A percentile compares a stretch with the other conserved stretches of the same genome.
These are phyloP conservation scores for Fusarium chaquense DNA, from an alignment of 2,329 filamentous ascomycete genomes.

Conservation along the genomic window DNA sequence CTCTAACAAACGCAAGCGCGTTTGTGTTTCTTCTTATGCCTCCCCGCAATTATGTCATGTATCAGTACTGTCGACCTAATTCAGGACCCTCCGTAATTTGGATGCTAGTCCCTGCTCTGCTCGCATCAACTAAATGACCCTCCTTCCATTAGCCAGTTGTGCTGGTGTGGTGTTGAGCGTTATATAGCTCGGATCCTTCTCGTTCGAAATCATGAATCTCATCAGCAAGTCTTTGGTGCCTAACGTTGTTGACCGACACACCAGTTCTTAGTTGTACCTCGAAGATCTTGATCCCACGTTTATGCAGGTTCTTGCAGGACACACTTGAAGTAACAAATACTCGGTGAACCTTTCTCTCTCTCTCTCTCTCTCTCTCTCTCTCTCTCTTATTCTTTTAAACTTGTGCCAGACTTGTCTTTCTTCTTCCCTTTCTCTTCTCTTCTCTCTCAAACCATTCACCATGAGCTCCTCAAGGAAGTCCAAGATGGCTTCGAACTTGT, in stretches of 20 bases:
- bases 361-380: slow-evolving; percentile 18
- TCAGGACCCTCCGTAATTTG: slow-evolving; percentile 54
- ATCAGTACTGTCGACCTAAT: slow-evolving; percentile 52
- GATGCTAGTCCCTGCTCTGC: slow-evolving; percentile 48
- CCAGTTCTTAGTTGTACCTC: slow-evolving; percentile 26
- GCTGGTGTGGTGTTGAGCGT: slow-evolving; percentile 33
- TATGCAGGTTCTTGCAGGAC: slow-evolving; percentile 24
- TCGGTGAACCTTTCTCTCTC: slow-evolving; percentile 25
- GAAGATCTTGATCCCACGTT: slow-evolving; percentile 35
- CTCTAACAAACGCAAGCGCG: slow-evolving; percentile 29
- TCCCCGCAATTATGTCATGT: slow-evolving; percentile 63
- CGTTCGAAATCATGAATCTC: slow-evolving; percentile 39
- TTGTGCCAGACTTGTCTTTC: neutral
- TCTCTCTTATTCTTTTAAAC: slow-evolving; percentile 1
- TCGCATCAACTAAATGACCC: slow-evolving; percentile 41
- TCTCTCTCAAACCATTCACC: slow-evolving; percentile 44
- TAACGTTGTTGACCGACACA: slow-evolving; percentile 43
- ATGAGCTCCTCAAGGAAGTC: slow-evolving; percentile 61
- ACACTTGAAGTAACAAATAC: slow-evolving; percentile 30
- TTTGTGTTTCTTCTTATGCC: slow-evolving; percentile 35
- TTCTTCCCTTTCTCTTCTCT: slow-evolving; percentile 1
- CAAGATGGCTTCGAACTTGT: slow-evolving; percentile 59
- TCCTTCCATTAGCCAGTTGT: slow-evolving; percentile 34
- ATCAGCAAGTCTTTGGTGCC: slow-evolving; percentile 46
- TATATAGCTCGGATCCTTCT: slow-evolving; percentile 49